phyloP scores from a whole-genome alignment of 1,284 basidiomycete species.

The Boletus hoseneyae region DNA sequence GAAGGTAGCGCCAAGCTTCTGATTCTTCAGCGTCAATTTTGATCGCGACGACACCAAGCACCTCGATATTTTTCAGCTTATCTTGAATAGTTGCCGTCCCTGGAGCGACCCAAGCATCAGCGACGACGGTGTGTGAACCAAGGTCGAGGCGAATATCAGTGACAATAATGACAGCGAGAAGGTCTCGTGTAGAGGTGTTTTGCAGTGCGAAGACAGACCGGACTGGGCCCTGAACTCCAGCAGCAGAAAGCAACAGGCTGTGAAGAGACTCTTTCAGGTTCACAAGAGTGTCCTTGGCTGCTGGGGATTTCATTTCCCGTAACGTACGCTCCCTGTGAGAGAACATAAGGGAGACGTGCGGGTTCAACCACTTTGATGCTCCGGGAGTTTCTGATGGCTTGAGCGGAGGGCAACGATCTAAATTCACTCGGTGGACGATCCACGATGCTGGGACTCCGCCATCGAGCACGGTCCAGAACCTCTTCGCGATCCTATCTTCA shows the following conservation, averaged over 20 bases:
- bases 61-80: constrained; percentile 1
- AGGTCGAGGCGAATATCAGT: constrained; percentile 43
- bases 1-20: constrained; percentile 43
- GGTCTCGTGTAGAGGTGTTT: constrained; percentile 23
- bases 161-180: constrained; percentile 40
- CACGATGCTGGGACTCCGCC: constrained; percentile 27
- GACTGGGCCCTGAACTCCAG: constrained; percentile 19
- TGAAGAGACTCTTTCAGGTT: constrained; percentile 35
- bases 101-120: constrained; percentile 43
- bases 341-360: constrained; percentile 31
- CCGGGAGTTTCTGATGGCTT: constrained; percentile 8
- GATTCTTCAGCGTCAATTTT: constrained; percentile 30
- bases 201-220: constrained; percentile 32
- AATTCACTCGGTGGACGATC: constrained; percentile 42
- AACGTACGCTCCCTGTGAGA: constrained; percentile 28
- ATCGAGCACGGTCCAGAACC: constrained; percentile 31
- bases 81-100: constrained; percentile 17
- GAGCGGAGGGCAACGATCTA: constrained; percentile 37
- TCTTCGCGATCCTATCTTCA: constrained; percentile 27
- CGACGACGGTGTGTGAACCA: constrained; percentile 42
- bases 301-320: constrained; percentile 2
- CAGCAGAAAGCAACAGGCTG: constrained; percentile 27
- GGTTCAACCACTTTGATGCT: constrained; percentile 29
- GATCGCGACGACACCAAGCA: constrained; percentile 14
- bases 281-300: constrained; percentile 24